Base-by-base conservation (phyloP, 2,329 filamentous ascomycete species). In the Dothiorella sarmentorum region DNA sequence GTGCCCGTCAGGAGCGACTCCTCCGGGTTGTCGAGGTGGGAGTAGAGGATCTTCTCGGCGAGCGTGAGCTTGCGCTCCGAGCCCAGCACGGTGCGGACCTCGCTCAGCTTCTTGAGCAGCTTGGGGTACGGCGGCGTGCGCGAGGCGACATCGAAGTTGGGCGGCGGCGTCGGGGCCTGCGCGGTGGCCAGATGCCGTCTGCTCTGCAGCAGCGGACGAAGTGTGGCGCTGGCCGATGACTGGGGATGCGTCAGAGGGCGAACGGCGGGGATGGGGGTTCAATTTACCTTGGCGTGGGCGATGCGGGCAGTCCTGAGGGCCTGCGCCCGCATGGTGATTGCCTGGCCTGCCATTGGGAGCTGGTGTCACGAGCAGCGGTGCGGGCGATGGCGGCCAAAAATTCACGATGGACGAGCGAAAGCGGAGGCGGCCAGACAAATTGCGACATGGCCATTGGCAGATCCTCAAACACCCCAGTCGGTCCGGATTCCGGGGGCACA, bases 1-100 rank as follows among this genome's bases (percentile, higher is more conserved):
- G 92, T 97, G 69, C 86, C 85, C 56, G 84, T 85, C 61, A 96
- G 80, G 56, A 99, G 84, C 35, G 91, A 92, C 73, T 96, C 91
- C 75, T 96, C 92, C 6, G 87, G 85, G 69, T 91, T 89, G 76
- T 94, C 88, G 64, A 99, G 81, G 77, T 99, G 94, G 68, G 92
- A 91, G 80, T 97, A 99, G 60, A 99, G 83, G 68, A 99, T 97
- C 83, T 99, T 99, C 78, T 99, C 94, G 63, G 94, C 91, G 59
- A 99, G 84, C 2, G 93, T 97, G 61, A 99, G 84, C 58, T 81
- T 74, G 27, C 82, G 76, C 15, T 73, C 73, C 7, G 80, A 75
- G 49, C 87, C 88, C 31, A 97, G 82, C 9, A 96, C 84, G 56
- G 83, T 82, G 56, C 85, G 81, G 29, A 96, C 92, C 70, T 91